Evolutionary conservation across 2,329 filamentous ascomycete species (phyloP).

Genomic region (Pseudogymnoascus pannorum): DNA sequence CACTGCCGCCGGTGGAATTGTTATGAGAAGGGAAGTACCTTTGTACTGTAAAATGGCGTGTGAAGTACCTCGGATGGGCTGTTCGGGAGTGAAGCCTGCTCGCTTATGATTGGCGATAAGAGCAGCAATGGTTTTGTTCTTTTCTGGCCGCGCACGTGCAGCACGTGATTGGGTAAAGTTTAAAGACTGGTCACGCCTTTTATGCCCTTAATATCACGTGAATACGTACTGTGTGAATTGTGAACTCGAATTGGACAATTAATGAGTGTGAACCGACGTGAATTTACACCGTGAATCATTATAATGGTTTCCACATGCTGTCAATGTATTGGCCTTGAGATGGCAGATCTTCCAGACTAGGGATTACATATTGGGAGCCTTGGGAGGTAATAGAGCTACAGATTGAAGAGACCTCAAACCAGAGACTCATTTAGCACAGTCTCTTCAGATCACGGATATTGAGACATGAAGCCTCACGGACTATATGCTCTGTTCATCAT

Average conservation of each 20-base stretch:
- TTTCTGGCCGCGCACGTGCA: neutral
- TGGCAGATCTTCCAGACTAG: neutral
- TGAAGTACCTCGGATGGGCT: neutral
- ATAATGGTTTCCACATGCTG: neutral
- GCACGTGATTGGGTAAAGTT: neutral
- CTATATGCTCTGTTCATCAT: neutral
- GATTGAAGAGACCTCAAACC: neutral
- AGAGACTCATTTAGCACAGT: neutral
- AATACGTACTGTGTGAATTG: neutral
- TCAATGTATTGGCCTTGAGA: neutral
- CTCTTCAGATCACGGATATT: neutral
- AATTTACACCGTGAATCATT: neutral
- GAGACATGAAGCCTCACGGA: constrained; percentile 2
- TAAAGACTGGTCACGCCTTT: neutral
- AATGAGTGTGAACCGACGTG: neutral
- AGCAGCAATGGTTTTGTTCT: neutral
- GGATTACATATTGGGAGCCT: neutral
- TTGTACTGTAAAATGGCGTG: neutral
- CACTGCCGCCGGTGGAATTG: neutral
- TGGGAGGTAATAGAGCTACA: neutral
- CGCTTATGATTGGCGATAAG: constrained; percentile 8
- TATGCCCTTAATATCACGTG: neutral
- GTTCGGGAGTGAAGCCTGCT: neutral
- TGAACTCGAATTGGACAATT: neutral
- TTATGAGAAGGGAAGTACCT: neutral